Conservation (phyloP, 768 basidiomycete species). For the Russula lepida region DNA sequence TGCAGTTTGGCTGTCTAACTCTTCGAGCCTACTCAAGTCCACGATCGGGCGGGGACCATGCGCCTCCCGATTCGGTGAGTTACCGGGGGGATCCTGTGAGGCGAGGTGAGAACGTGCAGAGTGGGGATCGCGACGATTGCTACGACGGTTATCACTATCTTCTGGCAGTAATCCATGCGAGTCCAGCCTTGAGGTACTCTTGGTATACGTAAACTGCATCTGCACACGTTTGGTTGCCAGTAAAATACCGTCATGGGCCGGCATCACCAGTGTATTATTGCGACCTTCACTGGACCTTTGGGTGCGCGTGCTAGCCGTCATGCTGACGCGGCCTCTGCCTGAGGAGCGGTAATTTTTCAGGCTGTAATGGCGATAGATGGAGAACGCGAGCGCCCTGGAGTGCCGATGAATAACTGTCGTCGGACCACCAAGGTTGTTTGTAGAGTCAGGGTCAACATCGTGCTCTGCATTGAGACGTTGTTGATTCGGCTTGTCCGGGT, state of each 20-base stretch:
- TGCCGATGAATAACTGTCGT: slow-evolving; percentile 71
- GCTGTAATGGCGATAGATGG: slow-evolving; percentile 59
- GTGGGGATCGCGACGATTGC: neutral
- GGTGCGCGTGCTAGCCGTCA: slow-evolving; percentile 19
- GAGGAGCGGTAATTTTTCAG: slow-evolving; percentile 23
- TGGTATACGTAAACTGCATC: slow-evolving; percentile 41
- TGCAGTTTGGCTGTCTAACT: neutral
- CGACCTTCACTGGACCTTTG: slow-evolving; percentile 10
- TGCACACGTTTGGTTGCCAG: slow-evolving; percentile 72
- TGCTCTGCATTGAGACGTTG: slow-evolving; percentile 60
- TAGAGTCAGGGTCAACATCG: slow-evolving; percentile 40
- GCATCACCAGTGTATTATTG: slow-evolving; percentile 1
- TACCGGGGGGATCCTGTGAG: neutral
- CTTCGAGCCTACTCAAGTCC: neutral
- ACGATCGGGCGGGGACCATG: neutral
- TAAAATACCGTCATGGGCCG: slow-evolving; percentile 37
- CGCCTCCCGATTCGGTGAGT: neutral
- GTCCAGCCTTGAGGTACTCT: slow-evolving; percentile 19
- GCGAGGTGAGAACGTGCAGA: neutral
- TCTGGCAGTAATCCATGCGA: slow-evolving; percentile 6
- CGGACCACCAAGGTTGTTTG: slow-evolving; percentile 44
- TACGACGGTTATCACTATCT: slow-evolving; percentile 5
- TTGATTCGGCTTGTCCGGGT: slow-evolving; percentile 51
- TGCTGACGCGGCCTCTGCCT: slow-evolving; percentile 14
- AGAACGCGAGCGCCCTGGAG: slow-evolving; percentile 70